phyloP scores from a whole-genome alignment of 805 yeast genomes.

The Ogataea ganodermae region DNA sequence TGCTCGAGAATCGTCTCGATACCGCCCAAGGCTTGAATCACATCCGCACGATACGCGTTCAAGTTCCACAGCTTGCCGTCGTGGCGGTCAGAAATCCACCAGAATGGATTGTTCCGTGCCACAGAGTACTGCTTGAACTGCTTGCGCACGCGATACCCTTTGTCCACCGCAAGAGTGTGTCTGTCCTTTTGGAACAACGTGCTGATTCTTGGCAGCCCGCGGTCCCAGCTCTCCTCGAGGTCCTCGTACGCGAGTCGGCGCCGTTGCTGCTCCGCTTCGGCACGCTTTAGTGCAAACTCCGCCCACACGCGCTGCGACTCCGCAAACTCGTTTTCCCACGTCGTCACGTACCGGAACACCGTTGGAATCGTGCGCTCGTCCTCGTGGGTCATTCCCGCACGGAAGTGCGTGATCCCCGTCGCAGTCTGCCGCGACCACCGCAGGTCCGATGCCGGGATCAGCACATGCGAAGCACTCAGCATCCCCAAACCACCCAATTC shows the following conservation, averaged over 20 bases:
- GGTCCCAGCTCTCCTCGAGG: conserved; percentile 91
- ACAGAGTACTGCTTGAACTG: conserved; percentile 75
- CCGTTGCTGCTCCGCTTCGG: conserved; percentile 82
- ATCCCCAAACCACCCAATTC: conserved; percentile 97
- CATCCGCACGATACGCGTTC: conserved; percentile 90
- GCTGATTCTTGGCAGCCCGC: conserved; percentile 95
- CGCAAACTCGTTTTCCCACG: conserved; percentile 95
- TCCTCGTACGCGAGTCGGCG: conserved; percentile 90
- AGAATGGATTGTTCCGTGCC: conserved; percentile 80
- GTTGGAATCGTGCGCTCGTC: conserved; percentile 88
- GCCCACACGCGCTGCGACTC: conserved; percentile 98
- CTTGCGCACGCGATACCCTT: conserved; percentile 84
- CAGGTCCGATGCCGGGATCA: conserved; percentile 91
- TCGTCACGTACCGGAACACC: conserved; percentile 83
- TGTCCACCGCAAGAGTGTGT: conserved; percentile 91
- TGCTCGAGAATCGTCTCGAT: conserved; percentile 95
- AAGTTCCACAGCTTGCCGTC: conserved; percentile 97
- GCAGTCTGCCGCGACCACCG: conserved; percentile 93
- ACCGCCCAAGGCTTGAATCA: conserved; percentile 96
- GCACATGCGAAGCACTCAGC: conserved; percentile 94
- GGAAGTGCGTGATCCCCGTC: conserved; percentile 90
- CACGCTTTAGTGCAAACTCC: conserved; percentile 87
- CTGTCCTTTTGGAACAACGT: conserved; percentile 94
- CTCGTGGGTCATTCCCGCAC: conserved; percentile 87
- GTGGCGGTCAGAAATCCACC: conserved; percentile 95